Percentiles rank a stretch among this genome's conserved stretches.
phyloP scores from a whole-genome alignment of 1,284 basidiomycete genomes.

The Boletellus sp. region DNA sequence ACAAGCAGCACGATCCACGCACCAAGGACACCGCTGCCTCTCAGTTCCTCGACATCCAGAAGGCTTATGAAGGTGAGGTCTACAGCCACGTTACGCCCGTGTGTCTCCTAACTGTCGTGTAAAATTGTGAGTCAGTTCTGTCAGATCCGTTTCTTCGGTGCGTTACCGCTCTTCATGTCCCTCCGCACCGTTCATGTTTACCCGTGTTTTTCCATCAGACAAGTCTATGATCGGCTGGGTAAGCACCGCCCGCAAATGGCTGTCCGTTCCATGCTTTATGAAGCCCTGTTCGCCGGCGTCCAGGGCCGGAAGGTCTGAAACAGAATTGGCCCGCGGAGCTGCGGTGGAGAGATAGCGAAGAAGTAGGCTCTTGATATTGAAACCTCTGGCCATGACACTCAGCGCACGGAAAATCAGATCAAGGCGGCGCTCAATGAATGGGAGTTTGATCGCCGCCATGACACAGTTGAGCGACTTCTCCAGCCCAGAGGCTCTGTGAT shows the following conservation, averaged over 20 bases:
- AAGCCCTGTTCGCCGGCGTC: constrained; percentile 6
- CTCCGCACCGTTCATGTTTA: constrained; percentile 10
- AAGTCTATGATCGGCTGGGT: constrained; percentile 78
- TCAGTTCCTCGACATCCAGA: constrained; percentile 72
- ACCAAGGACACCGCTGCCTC: constrained; percentile 58
- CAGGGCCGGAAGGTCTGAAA: constrained; percentile 53
- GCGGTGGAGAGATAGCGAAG: constrained; percentile 45
- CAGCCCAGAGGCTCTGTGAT: constrained; percentile 45
- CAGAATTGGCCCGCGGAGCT: constrained; percentile 41
- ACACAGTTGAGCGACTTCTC: constrained; percentile 44
- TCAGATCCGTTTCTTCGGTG: constrained; percentile 73
- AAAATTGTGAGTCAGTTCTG: constrained; percentile 48
- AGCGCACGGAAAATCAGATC: constrained; percentile 39
- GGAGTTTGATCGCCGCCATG: constrained; percentile 40
- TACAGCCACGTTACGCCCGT: neutral
- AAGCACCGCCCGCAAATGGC: constrained; percentile 15
- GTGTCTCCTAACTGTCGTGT: constrained; percentile 12
- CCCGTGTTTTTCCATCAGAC: constrained; percentile 33
- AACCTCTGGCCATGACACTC: constrained; percentile 17
- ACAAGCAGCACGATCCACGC: constrained; percentile 67
- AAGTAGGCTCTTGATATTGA: constrained; percentile 41
- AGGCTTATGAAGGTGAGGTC: constrained; percentile 67
- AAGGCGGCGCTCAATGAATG: constrained; percentile 43
- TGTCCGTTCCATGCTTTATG: constrained; percentile 7
- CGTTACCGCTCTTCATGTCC: constrained; percentile 16